Conservation (phyloP, 2,329 filamentous ascomycete genomes). For the Sporothrix schenckii region DNA sequence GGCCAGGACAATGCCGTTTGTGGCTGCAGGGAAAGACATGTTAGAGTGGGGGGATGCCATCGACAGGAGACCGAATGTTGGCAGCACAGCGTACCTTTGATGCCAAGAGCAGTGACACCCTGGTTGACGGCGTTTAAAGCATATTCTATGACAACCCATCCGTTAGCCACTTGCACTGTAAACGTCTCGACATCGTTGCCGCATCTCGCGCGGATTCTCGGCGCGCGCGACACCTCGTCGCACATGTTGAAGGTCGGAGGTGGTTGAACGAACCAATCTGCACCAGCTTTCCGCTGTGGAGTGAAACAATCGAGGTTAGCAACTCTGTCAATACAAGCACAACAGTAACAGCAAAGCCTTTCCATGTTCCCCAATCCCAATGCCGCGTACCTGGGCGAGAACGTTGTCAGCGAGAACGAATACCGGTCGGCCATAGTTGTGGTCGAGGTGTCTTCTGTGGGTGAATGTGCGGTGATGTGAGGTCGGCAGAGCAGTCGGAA, state of each 20-base stretch:
- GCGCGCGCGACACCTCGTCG: background rate
- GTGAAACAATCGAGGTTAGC: conserved; percentile 28
- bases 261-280: conserved; percentile 72
- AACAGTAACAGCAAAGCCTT: conserved; percentile 12
- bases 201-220: background rate
- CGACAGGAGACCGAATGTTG: background rate
- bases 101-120: conserved; percentile 95
- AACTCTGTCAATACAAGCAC: background rate
- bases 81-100: conserved; percentile 72
- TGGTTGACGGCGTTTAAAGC: conserved; percentile 98
- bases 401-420: conserved; percentile 98
- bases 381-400: conserved; percentile 87
- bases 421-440: conserved; percentile 91
- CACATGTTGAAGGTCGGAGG: background rate
- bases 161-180: conserved; percentile 4
- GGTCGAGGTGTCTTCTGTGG: conserved; percentile 9
- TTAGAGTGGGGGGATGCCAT: background rate
- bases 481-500: background rate
- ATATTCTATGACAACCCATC: conserved; percentile 71
- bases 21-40: conserved; percentile 60
- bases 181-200: background rate
- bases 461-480: conserved; percentile 4
- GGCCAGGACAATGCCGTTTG: conserved; percentile 97
- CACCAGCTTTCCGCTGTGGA: conserved; percentile 90
- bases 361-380: conserved; percentile 24